Percentiles rank a stretch among this genome's conserved stretches.
Evolutionary conservation across 495 filamentous ascomycete genomes (phyloP).

Genomic region (Penicillium pulvis): DNA sequence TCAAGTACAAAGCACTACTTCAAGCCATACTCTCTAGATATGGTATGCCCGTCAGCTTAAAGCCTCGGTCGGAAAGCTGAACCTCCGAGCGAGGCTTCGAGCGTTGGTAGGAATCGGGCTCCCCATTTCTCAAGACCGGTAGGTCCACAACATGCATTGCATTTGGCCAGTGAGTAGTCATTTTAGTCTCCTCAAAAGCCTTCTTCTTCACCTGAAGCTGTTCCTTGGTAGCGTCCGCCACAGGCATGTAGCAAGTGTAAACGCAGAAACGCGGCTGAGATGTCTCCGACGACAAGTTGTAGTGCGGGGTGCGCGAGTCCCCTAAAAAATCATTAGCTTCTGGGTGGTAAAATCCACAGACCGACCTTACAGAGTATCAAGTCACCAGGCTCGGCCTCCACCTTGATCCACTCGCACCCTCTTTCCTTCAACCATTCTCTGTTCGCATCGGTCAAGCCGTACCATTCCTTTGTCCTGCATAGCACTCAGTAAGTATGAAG

Average conservation of each 20-base stretch:
- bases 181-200: conserved; percentile 27
- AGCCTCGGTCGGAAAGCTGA: conserved; percentile 26
- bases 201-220: conserved; percentile 28
- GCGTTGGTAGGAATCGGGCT: conserved; percentile 22
- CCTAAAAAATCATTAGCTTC: conserved; percentile 6
- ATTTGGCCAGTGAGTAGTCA: conserved; percentile 24
- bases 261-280: conserved; percentile 23
- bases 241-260: conserved; percentile 35
- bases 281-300: conserved; percentile 27
- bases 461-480: conserved; percentile 32
- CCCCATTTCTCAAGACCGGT: conserved; percentile 22
- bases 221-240: conserved; percentile 27
- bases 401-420: conserved; percentile 31
- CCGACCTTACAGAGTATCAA: conserved; percentile 29
- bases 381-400: conserved; percentile 39
- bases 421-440: conserved; percentile 31
- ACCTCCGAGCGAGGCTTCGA: conserved; percentile 16
- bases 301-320: conserved; percentile 37
- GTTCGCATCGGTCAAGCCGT: conserved; percentile 29
- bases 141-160: conserved; percentile 22
- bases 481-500: not conserved
- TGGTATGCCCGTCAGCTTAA: conserved; percentile 33
- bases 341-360: too few species aligned
- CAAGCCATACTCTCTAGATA: conserved; percentile 23
- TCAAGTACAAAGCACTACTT: not conserved